phyloP scores from a whole-genome alignment of 2,329 filamentous ascomycete genomes.

The Endocalyx cinctus region DNA sequence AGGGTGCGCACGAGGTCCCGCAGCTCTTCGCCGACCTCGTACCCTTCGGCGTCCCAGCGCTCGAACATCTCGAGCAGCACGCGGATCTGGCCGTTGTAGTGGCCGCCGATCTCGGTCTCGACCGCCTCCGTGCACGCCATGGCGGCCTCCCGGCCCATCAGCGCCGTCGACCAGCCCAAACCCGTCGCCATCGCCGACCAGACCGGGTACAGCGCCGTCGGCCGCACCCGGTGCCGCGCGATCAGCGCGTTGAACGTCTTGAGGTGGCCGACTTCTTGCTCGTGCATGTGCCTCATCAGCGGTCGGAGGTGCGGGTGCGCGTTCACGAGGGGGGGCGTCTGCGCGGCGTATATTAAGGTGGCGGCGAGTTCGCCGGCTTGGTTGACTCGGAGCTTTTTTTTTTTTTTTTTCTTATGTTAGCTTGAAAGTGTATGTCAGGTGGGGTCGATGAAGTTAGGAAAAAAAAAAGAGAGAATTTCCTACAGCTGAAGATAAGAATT shows the following conservation, averaged over 20 bases:
- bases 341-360: conserved; percentile 86
- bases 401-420: too few species aligned
- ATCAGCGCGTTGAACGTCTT: conserved; percentile 79
- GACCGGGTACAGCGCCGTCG: conserved; percentile 85
- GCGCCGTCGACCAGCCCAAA: conserved; percentile 82
- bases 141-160: conserved; percentile 86
- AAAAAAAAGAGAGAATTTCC: conserved; percentile 17
- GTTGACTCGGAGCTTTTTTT: conserved; percentile 93
- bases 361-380: conserved; percentile 97
- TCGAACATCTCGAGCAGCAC: conserved; percentile 75
- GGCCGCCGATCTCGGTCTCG: conserved; percentile 93
- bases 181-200: conserved; percentile 79
- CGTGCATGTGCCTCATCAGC: conserved; percentile 96
- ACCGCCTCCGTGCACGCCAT: conserved; percentile 99
- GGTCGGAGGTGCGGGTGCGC: conserved; percentile 83
- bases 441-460: conserved; percentile 2
- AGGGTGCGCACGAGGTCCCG: conserved; percentile 67
- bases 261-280: conserved; percentile 88
- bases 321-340: conserved; percentile 75
- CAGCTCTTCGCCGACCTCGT: conserved; percentile 76
- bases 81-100: conserved; percentile 92
- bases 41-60: conserved; percentile 70
- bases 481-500: conserved; percentile 72
- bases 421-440: too few species aligned
- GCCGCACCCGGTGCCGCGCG: conserved; percentile 81